Conservation (phyloP, 306 rosid genomes). For the Inga leiocalycina region DNA sequence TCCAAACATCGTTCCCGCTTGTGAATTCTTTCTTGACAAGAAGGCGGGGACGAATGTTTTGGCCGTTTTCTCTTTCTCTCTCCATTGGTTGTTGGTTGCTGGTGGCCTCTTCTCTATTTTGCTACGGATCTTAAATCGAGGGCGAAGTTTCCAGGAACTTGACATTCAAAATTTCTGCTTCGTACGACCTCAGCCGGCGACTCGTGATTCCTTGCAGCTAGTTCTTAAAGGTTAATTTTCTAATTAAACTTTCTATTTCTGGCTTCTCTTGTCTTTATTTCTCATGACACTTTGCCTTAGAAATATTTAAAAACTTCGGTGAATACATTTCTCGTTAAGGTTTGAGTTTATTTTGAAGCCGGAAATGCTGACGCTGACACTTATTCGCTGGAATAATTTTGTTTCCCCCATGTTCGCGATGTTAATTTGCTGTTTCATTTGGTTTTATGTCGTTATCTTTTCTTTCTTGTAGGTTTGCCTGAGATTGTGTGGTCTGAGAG, state of each 20-base stretch:
- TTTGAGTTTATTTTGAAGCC: neutral
- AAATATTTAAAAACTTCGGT: neutral
- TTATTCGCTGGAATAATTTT: neutral
- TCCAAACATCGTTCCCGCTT: constrained; percentile 42
- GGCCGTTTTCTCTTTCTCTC: neutral
- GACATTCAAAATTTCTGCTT: neutral
- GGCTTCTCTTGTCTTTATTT: neutral
- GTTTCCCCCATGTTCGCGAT: neutral
- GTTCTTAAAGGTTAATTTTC: constrained; percentile 46
- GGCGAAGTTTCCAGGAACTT: constrained; percentile 6
- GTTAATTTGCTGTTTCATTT: constrained; percentile 17
- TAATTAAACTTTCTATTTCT: neutral
- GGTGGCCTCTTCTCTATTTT: neutral
- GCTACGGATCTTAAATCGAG: neutral
- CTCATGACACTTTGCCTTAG: neutral
- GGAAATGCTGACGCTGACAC: neutral
- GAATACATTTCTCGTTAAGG: neutral
- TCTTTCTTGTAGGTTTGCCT: constrained; percentile 38
- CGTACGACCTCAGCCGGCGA: constrained; percentile 3
- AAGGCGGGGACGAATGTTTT: constrained; percentile 27
- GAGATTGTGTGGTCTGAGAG: constrained; percentile 39
- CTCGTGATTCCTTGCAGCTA: constrained; percentile 25
- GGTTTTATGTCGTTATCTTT: constrained; percentile 13
- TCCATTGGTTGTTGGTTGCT: neutral
- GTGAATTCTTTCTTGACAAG: constrained; percentile 25